Base-by-base conservation (phyloP, 1,284 basidiomycete species). In the Cryptococcus neoformans region DNA sequence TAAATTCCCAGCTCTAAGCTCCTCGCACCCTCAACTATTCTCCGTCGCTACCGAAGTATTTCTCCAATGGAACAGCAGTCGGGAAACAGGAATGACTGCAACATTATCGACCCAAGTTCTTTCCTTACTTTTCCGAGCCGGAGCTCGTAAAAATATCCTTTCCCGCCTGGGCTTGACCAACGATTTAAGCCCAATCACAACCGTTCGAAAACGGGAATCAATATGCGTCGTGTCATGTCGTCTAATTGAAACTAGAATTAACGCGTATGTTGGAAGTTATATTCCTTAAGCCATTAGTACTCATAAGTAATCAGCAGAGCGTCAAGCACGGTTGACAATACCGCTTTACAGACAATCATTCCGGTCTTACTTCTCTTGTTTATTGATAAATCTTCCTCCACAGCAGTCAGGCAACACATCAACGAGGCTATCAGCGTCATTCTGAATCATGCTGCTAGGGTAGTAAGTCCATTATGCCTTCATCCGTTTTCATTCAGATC, bases 321-420 rank as follows among this genome's bases (percentile, higher is more conserved):
- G 28, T 4, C 28, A 28, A 11, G 40, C 40, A 12, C 14, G 3
- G 17, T 17, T 28, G 50, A 12, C n/a, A 39, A 42, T 17, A 10
- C 28, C 10, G 16, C 40, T 8, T 35, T 47, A 10, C 44, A 36
- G 7, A 9, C 11, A 8, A 35, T 55, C 28, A 11, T 60, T 3
- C 57, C 54, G 4, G 53, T 59, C 11, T 38, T 63, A 3, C 54
- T 63, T 8, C 42, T 58, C 2, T 53, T 61, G 5, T 41, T 49
- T 7, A 48, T 61, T n/a, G 62, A 63, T 40, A 16, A 36, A n/a
- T 14, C 36, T 6, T 54, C 62, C 4, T 51, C 55, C 4, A 34
- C 35, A 11, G 39, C 56, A 14, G 41, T 60, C n/a, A 42, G 39
- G 21, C 42, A 48, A 11, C 41, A 16, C 14, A 53, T 63, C 34